These are phyloP conservation scores for Sporothrix inflata DNA, from an alignment of 2,329 filamentous ascomycete species.

Conservation along the genomic window DNA sequence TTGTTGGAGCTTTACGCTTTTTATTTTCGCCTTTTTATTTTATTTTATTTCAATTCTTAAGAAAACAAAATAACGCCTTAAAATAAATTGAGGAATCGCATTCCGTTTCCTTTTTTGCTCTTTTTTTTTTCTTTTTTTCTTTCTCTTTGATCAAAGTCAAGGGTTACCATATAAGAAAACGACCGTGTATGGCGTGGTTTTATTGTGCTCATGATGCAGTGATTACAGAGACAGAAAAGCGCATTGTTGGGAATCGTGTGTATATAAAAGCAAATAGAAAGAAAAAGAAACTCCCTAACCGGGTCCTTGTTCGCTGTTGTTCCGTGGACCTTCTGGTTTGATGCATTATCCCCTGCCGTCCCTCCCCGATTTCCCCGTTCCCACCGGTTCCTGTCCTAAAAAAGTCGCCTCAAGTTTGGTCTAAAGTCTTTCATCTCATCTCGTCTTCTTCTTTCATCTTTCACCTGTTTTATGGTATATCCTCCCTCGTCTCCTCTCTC, in stretches of 20 bases:
- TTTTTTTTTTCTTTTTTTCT: too few species aligned
- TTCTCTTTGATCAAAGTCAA: too few species aligned
- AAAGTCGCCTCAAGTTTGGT: constrained; percentile 6
- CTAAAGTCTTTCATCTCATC: background rate
- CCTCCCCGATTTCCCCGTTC: background rate
- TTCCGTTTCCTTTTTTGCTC: too few species aligned
- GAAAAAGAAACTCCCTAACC: background rate
- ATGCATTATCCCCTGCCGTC: background rate
- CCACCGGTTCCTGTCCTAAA: background rate
- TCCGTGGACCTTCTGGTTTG: constrained; percentile 18
- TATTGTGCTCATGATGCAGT: too few species aligned
- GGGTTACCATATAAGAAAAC: too few species aligned
- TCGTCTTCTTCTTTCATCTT: background rate
- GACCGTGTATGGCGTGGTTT: too few species aligned
- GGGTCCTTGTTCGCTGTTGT: constrained; percentile 11
- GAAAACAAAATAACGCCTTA: too few species aligned
- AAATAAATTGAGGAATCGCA: too few species aligned
- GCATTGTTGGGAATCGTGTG: background rate
- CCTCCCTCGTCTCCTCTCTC: background rate
- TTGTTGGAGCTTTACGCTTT: too few species aligned
- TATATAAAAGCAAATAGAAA: constrained; percentile 12
- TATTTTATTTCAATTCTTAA: too few species aligned
- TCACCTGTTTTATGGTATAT: background rate
- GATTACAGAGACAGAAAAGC: too few species aligned
- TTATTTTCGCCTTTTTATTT: too few species aligned